phyloP scores from a whole-genome alignment of 305 asterid species.

The Fraxinus nigra region DNA sequence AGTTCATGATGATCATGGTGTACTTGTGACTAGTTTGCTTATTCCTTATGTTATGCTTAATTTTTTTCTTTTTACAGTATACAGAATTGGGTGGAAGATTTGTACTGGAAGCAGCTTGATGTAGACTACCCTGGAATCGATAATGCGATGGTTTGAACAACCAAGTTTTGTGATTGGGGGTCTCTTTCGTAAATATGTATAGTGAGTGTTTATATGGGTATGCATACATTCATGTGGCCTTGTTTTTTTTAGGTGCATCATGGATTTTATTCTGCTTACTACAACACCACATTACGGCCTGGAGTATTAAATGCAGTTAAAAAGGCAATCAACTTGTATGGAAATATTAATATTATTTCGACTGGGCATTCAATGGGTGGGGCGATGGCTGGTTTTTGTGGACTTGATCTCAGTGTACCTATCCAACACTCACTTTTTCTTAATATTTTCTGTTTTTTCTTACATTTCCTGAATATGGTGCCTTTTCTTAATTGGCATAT shows the following conservation, averaged over 20 bases:
- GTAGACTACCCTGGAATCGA: constrained; percentile 82
- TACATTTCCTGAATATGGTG: not conserved
- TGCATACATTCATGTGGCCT: constrained; percentile 10
- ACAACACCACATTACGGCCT: constrained; percentile 81
- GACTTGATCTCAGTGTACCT: constrained; percentile 79
- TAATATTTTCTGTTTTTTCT: constrained; percentile 6
- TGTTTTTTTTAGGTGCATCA: constrained; percentile 79
- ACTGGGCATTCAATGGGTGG: constrained; percentile 99
- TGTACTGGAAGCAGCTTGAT: constrained; percentile 97
- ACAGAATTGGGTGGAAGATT: constrained; percentile 95
- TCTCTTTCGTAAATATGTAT: not conserved
- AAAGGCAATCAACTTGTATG: constrained; percentile 56
- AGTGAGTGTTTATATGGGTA: constrained; percentile 2
- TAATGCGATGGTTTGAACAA: constrained; percentile 68
- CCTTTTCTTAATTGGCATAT: not conserved
- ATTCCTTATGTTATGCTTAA: constrained; percentile 7
- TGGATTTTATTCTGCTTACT: constrained; percentile 90
- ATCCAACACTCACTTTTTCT: constrained; percentile 21
- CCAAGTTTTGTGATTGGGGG: constrained; percentile 12
- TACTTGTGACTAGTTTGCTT: not conserved
- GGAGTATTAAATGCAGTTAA: constrained; percentile 65
- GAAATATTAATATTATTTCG: constrained; percentile 59
- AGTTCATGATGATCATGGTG: not conserved
- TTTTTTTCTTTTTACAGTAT: constrained; percentile 50
- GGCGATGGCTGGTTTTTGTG: constrained; percentile 95